These are phyloP conservation scores for Cronartium quercuum DNA, from an alignment of 1,284 basidiomycete species.

Conservation along the genomic window DNA sequence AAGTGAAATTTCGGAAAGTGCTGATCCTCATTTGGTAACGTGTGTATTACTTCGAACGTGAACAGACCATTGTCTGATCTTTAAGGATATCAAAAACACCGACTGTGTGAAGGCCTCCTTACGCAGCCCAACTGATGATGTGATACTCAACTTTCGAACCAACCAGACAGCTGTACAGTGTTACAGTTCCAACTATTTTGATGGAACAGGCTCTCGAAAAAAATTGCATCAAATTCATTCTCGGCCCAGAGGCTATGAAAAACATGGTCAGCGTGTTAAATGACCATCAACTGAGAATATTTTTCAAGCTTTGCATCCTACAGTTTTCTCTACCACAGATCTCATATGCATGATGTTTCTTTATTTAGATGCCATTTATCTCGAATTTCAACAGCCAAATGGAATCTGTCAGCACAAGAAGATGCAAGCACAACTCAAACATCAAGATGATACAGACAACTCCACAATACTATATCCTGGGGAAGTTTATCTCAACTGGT, in stretches of 20 bases:
- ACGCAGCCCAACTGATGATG: conserved; percentile 14
- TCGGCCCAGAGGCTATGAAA: conserved; percentile 11
- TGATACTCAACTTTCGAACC: conserved; percentile 19
- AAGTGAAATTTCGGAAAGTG: background rate
- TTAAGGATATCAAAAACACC: background rate
- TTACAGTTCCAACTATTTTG: conserved; percentile 33
- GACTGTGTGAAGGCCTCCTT: conserved; percentile 8
- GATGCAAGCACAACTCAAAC: conserved; percentile 11
- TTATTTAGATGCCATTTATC: conserved; percentile 19
- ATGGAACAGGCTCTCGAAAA: conserved; percentile 18
- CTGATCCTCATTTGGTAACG: background rate
- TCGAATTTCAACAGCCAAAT: conserved; percentile 31
- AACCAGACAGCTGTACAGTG: conserved; percentile 34
- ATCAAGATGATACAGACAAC: background rate
- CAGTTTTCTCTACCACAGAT: background rate
- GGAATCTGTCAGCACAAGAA: conserved; percentile 4
- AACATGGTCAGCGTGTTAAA: conserved; percentile 5
- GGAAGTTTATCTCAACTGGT: conserved; percentile 29
- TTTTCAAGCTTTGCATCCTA: background rate
- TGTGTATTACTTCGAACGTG: background rate
- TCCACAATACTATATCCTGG: conserved; percentile 13
- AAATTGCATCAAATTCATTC: conserved; percentile 12
- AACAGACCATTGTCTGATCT: conserved; percentile 30
- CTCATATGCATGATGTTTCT: background rate
- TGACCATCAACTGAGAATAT: background rate